phyloP scores from a whole-genome alignment of 2,329 filamentous ascomycete genomes.

The Claviceps quebecensis region DNA sequence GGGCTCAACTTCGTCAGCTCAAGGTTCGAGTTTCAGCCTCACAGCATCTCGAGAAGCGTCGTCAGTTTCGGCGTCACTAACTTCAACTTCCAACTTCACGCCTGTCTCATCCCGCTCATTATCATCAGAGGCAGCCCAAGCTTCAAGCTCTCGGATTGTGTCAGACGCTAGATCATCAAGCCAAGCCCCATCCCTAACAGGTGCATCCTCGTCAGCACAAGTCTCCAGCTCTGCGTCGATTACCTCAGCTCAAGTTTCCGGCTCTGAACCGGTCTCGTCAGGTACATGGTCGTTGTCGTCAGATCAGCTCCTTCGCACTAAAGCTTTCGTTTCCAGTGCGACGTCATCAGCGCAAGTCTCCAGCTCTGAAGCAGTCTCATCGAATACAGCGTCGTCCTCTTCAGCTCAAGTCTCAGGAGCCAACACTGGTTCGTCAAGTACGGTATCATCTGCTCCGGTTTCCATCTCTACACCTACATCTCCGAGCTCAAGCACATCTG shows the following conservation, averaged over 20 bases:
- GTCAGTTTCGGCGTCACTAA: not conserved
- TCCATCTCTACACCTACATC: too few relatives aligned
- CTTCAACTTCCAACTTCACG: not conserved
- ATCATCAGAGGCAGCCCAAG: not conserved
- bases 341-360: not conserved
- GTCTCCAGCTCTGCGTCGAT: not conserved
- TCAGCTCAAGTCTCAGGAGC: not conserved
- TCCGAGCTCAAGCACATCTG: too few relatives aligned
- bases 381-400: not conserved
- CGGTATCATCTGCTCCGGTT: too few relatives aligned
- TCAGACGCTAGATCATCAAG: not conserved
- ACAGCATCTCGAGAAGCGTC: not conserved
- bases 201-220: not conserved
- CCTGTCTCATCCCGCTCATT: not conserved
- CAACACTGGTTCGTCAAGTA: too few relatives aligned
- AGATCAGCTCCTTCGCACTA: too few relatives aligned
- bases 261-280: not conserved
- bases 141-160: not conserved
- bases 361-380: not conserved
- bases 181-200: not conserved
- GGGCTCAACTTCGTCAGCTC: not conserved
- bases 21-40: not conserved
- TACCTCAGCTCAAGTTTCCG: not conserved
- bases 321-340: not conserved
- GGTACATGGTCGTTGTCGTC: too few relatives aligned